Percentiles rank a stretch among this genome's conserved stretches.
These are phyloP conservation scores for Rhodotorula sp. DNA, from an alignment of 1,284 basidiomycete species.

Conservation along the genomic window DNA sequence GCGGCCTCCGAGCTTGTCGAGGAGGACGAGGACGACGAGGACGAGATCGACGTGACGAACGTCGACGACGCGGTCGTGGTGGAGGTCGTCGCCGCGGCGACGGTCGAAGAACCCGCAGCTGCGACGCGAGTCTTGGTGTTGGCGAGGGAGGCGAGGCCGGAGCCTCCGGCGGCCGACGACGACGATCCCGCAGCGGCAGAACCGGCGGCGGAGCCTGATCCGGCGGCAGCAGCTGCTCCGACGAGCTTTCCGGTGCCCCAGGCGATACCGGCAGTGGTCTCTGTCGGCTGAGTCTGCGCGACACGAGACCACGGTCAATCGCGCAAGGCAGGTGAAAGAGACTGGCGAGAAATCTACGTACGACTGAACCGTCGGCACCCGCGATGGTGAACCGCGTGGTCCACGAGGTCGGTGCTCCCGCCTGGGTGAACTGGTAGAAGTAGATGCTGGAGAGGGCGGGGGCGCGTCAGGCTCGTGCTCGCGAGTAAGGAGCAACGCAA, in stretches of 20 bases:
- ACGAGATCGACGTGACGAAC: not conserved
- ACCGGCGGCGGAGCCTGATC: not conserved
- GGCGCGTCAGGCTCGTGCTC: no score
- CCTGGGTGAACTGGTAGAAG: conserved; percentile 33
- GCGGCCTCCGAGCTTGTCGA: not conserved
- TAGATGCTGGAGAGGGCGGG: conserved; percentile 51
- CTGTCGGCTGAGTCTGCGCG: conserved; percentile 20
- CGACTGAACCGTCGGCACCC: conserved; percentile 52
- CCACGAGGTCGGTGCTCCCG: conserved; percentile 58
- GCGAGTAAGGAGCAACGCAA: no score
- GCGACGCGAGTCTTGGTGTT: not conserved
- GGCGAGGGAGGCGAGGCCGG: not conserved
- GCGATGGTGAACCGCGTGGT: conserved; percentile 79
- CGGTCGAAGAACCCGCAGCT: not conserved
- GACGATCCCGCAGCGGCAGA: not conserved
- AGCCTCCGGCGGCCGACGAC: not conserved
- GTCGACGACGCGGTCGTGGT: not conserved
- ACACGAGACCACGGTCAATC: no score
- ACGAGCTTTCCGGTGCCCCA: conserved; percentile 17
- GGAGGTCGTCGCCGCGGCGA: not conserved
- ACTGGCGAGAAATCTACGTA: not conserved
- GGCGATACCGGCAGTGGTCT: conserved; percentile 4
- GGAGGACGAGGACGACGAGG: not conserved
- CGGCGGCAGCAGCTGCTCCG: not conserved
- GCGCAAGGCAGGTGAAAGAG: no score